phyloP scores from a whole-genome alignment of 2,329 filamentous ascomycete genomes.

The Huntiella omanensis region DNA sequence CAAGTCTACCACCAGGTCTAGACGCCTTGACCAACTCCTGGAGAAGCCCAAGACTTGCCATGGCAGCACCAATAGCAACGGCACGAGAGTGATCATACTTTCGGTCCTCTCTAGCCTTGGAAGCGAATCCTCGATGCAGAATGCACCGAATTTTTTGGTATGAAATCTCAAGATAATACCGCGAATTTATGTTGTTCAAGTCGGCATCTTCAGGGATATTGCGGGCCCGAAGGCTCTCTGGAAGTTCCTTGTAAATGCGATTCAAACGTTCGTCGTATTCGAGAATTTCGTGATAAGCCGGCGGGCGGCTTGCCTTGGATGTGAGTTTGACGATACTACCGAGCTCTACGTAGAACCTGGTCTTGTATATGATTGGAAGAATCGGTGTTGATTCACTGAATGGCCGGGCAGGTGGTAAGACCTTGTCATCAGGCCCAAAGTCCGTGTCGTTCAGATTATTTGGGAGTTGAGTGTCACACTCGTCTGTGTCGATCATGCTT shows the following conservation, averaged over 20 bases:
- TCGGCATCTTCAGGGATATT: constrained; percentile 64
- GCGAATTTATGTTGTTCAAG: constrained; percentile 67
- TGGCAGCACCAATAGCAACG: constrained; percentile 68
- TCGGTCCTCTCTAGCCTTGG: constrained; percentile 56
- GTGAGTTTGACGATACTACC: constrained; percentile 52
- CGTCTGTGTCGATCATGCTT: constrained; percentile 52
- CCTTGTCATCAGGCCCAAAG: constrained; percentile 48
- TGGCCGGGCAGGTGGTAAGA: constrained; percentile 48
- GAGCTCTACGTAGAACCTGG: constrained; percentile 47
- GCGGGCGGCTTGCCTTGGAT: constrained; percentile 33
- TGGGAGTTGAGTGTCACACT: constrained; percentile 58
- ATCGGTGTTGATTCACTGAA: constrained; percentile 55
- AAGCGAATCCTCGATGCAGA: constrained; percentile 72
- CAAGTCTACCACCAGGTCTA: constrained; percentile 50
- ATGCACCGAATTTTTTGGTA: constrained; percentile 81
- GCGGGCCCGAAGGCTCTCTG: constrained; percentile 42
- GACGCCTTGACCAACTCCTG: constrained; percentile 57
- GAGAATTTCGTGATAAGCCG: constrained; percentile 46
- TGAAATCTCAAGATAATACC: constrained; percentile 66
- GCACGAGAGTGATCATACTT: constrained; percentile 71
- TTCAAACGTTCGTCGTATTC: constrained; percentile 42
- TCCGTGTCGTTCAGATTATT: constrained; percentile 70
- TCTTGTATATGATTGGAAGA: constrained; percentile 61
- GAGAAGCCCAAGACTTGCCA: constrained; percentile 65
- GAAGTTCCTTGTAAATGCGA: constrained; percentile 46